Base-by-base conservation (phyloP, 148 eudicot genomes). In the Heliosperma pusillum region DNA sequence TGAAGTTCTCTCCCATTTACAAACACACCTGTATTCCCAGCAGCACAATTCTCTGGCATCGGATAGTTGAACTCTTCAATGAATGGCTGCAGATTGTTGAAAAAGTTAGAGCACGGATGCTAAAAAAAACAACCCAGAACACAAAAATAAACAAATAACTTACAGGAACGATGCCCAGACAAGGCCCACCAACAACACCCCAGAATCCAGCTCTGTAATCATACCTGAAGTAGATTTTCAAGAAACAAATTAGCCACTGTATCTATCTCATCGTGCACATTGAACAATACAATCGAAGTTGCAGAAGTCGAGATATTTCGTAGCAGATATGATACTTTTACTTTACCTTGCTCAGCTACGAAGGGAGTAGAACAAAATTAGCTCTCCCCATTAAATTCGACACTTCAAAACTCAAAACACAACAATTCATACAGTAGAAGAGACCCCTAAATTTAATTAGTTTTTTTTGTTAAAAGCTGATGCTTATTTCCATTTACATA, bases 1-100 rank as follows among this genome's bases (percentile, higher is more conserved):
- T 92, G 86, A 84, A 96, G 97, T 74, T 96, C 97, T 85, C 99
- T 87, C 36, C 97, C 99, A 68, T 96, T 96, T 56, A 96, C 97
- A 72, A 84, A 87, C 58, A 96, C 85, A 44, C 86, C 75, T 3
- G 97, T 90, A 81, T 88, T 80, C 67, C 99, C 99, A 76, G 80
- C 93, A 64, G 97, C 85, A 81, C 99, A 92, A 29, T 90, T 77
- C 66, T 92, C 93, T 16, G 89, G 89, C 85, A 92, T 87, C 7
- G 88, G 93, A 73, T 90, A 81, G 77, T 89, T 87, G 78, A 96
- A 90, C 82, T 96, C 97, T 83, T 92, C 95, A 66, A 96, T 92
- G 76, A 82, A 82, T 33, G 99, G 97, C 99, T 96, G 93, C 79
- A 86, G 19, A 36, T 67, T 60, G 58, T 36, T 6, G 27, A 7